Percentiles rank a stretch among this genome's conserved stretches.
phyloP scores from a whole-genome alignment of 2,329 filamentous ascomycete genomes.

The Fusarium graminum region DNA sequence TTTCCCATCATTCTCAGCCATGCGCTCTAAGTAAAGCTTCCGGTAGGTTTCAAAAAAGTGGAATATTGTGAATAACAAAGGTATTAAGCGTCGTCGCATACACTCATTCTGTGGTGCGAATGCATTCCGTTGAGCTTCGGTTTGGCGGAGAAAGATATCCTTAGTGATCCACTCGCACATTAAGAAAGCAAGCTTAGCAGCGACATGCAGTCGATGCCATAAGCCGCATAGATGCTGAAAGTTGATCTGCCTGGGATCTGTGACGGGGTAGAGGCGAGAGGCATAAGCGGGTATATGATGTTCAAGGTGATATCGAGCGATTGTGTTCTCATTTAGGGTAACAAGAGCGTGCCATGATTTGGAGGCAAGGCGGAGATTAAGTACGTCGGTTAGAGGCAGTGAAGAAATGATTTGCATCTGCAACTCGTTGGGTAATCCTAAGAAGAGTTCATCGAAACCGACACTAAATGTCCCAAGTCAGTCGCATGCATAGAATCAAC shows the following conservation, averaged over 20 bases:
- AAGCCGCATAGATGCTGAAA: slow-evolving; percentile 73
- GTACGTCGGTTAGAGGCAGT: slow-evolving; percentile 70
- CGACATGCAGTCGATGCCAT: slow-evolving; percentile 75
- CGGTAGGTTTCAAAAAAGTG: slow-evolving; percentile 77
- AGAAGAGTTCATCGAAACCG: slow-evolving; percentile 69
- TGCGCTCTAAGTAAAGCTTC: slow-evolving; percentile 68
- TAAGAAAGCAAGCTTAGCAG: slow-evolving; percentile 70
- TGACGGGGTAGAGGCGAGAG: slow-evolving; percentile 68
- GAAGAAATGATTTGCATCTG: slow-evolving; percentile 73
- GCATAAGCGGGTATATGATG: slow-evolving; percentile 72
- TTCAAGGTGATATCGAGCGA: slow-evolving; percentile 71
- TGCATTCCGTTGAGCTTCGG: slow-evolving; percentile 66
- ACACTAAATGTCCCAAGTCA: slow-evolving; percentile 27
- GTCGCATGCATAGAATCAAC: background rate
- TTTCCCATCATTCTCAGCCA: slow-evolving; percentile 64
- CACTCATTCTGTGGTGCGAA: slow-evolving; percentile 72
- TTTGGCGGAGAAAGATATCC: slow-evolving; percentile 72
- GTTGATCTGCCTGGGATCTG: slow-evolving; percentile 62
- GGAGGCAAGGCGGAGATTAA: slow-evolving; percentile 70
- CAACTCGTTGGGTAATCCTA: slow-evolving; percentile 70
- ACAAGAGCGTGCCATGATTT: slow-evolving; percentile 71
- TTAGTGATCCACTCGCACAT: slow-evolving; percentile 75
- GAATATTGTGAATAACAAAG: slow-evolving; percentile 73
- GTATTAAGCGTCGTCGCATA: slow-evolving; percentile 74
- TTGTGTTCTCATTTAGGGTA: slow-evolving; percentile 70